Evolutionary conservation across 73 alveolate genomes (phyloP).

Genomic region (Paramecium primaurelia): DNA sequence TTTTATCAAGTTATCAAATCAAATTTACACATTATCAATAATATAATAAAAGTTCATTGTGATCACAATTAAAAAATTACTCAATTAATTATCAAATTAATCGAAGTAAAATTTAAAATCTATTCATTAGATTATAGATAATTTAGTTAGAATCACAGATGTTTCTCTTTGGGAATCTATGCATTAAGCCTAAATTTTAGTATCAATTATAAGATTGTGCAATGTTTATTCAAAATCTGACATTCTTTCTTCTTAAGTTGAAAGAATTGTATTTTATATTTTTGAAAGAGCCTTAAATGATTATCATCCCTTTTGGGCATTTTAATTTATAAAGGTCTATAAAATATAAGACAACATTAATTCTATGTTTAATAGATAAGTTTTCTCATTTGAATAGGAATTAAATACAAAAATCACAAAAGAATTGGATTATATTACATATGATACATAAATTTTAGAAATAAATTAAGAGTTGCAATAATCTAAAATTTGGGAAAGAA

Average conservation of each 20-base stretch:
- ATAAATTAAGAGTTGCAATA: neutral
- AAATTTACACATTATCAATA: neutral
- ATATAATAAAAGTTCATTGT: neutral
- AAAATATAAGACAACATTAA: neutral
- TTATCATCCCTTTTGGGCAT: conserved; percentile 51
- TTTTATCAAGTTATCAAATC: neutral
- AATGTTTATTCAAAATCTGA: neutral
- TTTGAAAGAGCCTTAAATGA: conserved; percentile 47
- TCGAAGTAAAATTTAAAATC: neutral
- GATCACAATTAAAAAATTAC: neutral
- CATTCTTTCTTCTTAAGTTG: neutral
- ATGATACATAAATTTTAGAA: neutral
- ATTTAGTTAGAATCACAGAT: conserved; percentile 23
- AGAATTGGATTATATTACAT: neutral
- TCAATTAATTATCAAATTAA: neutral
- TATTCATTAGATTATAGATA: neutral
- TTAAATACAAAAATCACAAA: neutral
- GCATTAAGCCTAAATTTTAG: neutral
- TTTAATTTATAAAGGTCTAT: neutral
- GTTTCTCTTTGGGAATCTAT: neutral
- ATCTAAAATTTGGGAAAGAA: neutral
- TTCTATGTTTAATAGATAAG: neutral
- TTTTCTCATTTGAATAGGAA: neutral
- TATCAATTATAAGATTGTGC: neutral
- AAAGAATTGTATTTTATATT: neutral